Evolutionary conservation across 1,139 yeast genomes (phyloP), one percentile per base, ranked within the genome.

Genomic region (Candida sp.): DNA sequence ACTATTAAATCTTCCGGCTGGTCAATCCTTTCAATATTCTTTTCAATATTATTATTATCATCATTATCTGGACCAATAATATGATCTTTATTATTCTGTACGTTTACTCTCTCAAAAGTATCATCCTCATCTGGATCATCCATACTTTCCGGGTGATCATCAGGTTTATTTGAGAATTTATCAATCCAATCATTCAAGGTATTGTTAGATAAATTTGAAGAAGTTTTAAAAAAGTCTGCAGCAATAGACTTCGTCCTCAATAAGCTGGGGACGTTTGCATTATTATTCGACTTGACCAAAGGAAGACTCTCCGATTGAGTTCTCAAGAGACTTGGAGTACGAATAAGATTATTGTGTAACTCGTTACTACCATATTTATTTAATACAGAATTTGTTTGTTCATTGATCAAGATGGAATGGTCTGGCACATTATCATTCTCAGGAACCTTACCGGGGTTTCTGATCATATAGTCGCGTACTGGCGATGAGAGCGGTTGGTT

Each of bases 301-400:
- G 6, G 21, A 8, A 33, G 8, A 27, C 32, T 40, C 44, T 68
- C 73, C 4, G 74, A 68, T 12, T 42, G 50, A 4, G 69, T 58
- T 42, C 68, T 53, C 23, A 47, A 50, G 21, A 60, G 44, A 2
- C 47, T 47, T 0, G 69, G 67, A 3, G 65, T 58, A 37, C 59
- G 64, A 3, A 60, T 50, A 32, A 50, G 39, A 7, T 61, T 57
- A 44, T 64, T 63, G 27, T 57, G 54, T 41, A 64, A 59, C 15
- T 61, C 65, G 23, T 21, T 37, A 21, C 63, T 53, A 1, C 75
- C 76, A 50, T 70, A 71, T 45, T 69, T 70, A n/a, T 56, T 49
- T n/a, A 72, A 54, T 45, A 72, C 66, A 36, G 66, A 64, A 43
- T 62, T 64, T 1, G 73, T 63, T 42, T 64, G 68, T 39, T 68